Evolutionary conservation across 352 stramenopile genomes (phyloP).

Genomic region (Hyaloperonospora arabidopsidis): DNA sequence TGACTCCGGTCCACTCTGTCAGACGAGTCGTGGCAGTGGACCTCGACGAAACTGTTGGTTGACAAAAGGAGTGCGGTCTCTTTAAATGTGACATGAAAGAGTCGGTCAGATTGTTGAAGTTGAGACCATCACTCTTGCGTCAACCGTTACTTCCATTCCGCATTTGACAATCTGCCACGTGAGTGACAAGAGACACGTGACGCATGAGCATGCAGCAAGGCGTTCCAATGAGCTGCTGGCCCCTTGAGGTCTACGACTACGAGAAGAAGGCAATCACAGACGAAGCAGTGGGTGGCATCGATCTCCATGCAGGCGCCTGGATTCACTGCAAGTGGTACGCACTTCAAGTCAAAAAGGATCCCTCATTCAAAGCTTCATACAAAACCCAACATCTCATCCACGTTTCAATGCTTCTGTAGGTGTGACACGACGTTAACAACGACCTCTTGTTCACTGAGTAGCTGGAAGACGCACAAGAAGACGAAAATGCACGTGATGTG

Average conservation of each 20-base stretch:
- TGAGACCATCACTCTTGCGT: conserved; percentile 44
- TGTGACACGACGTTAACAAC: conserved; percentile 38
- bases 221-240: conserved; percentile 18
- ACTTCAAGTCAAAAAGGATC: not conserved
- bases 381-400: not conserved
- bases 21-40: too few species aligned
- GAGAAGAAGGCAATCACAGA: conserved; percentile 31
- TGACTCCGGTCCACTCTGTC: too few species aligned
- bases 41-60: too few species aligned
- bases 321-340: conserved; percentile 41
- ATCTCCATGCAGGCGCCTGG: conserved; percentile 38
- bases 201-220: conserved; percentile 5
- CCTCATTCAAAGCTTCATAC: too few species aligned
- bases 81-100: conserved; percentile 19
- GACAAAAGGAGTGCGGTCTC: conserved; percentile 1
- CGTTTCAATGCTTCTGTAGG: conserved; percentile 12
- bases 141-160: conserved; percentile 23
- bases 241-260: conserved; percentile 47
- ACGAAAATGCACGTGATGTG: conserved; percentile 16
- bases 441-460: conserved; percentile 14
- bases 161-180: conserved; percentile 11
- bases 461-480: conserved; percentile 30
- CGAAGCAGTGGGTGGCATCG: conserved; percentile 30
- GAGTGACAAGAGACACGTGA: not conserved
- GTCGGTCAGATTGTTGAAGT: conserved; percentile 37